Evolutionary conservation across 75 land plant species (phyloP).

Genomic region (Adiantum capillusveneris): DNA sequence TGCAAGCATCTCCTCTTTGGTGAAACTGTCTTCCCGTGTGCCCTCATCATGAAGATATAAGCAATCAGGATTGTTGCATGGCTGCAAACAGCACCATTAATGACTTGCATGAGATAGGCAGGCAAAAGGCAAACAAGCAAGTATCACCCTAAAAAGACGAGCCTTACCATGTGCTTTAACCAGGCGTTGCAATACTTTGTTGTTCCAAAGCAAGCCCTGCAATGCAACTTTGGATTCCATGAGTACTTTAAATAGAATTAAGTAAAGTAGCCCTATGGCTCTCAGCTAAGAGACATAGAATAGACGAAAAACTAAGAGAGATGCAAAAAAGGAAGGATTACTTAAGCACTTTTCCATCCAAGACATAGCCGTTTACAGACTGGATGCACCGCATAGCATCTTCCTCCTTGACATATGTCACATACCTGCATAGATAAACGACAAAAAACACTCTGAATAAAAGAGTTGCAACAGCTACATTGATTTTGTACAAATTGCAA

Average conservation of each 20-base stretch:
- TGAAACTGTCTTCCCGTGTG: conserved; percentile 75
- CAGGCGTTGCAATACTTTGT: conserved; percentile 88
- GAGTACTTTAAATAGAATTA: background rate
- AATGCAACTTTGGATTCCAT: conserved; percentile 7
- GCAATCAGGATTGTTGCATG: conserved; percentile 90
- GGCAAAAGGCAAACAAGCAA: no score
- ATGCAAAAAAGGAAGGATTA: conserved; percentile 3
- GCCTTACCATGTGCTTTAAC: conserved; percentile 77
- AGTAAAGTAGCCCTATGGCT: background rate
- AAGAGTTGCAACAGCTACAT: background rate
- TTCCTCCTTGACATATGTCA: conserved; percentile 75
- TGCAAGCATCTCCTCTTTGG: conserved; percentile 76
- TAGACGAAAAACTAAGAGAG: no score
- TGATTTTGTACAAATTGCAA: background rate
- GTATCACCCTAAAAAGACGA: no score
- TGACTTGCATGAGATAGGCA: no score
- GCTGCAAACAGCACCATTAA: no score
- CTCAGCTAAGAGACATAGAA: background rate
- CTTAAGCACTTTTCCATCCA: conserved; percentile 72
- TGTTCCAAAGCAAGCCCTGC: conserved; percentile 88
- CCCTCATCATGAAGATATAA: conserved; percentile 84
- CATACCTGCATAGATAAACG: conserved; percentile 58
- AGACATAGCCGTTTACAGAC: conserved; percentile 55
- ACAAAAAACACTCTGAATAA: background rate
- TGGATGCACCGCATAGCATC: conserved; percentile 82